Evolutionary conservation across 371 early-diverging fungal genomes (phyloP).

Genomic region (Nematocida sp.): DNA sequence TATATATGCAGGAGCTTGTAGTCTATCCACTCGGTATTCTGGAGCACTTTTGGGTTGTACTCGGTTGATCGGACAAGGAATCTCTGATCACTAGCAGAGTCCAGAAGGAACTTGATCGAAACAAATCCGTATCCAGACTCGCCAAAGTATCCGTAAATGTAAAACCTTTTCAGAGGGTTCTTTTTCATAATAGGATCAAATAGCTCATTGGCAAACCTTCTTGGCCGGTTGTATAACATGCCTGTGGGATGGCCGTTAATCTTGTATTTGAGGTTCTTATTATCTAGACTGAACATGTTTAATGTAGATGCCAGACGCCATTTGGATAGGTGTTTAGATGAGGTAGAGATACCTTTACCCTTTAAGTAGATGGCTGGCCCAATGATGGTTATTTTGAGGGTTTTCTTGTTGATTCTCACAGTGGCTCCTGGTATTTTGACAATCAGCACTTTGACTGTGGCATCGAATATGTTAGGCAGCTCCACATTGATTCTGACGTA

Average conservation of each 20-base stretch:
- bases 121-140: conserved; percentile 23
- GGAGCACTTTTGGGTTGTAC: background rate
- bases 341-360: no score
- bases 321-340: background rate
- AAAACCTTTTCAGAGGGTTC: background rate
- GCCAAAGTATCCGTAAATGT: background rate
- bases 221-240: conserved; percentile 41
- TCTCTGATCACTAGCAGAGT: conserved; percentile 6
- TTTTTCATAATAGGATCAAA: conserved; percentile 1
- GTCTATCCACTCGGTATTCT: background rate
- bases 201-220: background rate
- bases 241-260: no score
- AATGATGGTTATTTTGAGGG: no score
- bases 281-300: conserved; percentile 16
- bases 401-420: background rate
- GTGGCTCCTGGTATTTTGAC: background rate
- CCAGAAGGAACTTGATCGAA: background rate
- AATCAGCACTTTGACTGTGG: background rate
- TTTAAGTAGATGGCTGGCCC: no score
- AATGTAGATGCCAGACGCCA: background rate
- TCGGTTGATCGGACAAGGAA: background rate
- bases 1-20: background rate
- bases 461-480: background rate
- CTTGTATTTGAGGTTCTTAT: background rate
- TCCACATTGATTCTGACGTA: background rate